A percentile compares a stretch with the other conserved stretches of the same genome.
phyloP scores from a whole-genome alignment of 1,284 basidiomycete species.

The Athelia psychrophila region DNA sequence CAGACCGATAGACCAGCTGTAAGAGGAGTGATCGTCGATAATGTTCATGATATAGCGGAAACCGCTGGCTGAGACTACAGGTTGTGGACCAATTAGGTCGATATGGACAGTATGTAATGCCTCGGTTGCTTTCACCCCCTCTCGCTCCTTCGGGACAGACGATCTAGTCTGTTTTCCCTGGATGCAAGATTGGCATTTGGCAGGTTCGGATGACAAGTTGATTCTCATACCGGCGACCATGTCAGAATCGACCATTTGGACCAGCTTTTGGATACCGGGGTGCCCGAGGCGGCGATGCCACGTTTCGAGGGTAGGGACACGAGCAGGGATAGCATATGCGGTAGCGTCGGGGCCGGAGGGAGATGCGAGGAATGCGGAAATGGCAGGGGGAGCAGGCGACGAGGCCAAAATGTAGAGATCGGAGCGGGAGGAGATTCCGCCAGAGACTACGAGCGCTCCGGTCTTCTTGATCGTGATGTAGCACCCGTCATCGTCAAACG shows the following conservation, averaged over 20 bases:
- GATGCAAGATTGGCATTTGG: conserved; percentile 20
- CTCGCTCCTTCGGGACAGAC: conserved; percentile 4
- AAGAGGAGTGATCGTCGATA: conserved; percentile 28
- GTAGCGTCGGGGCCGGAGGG: too few relatives aligned
- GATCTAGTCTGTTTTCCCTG: conserved; percentile 10
- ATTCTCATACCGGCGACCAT: conserved; percentile 29
- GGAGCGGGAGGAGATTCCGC: neutral
- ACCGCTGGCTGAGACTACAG: conserved; percentile 20
- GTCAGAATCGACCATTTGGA: conserved; percentile 20
- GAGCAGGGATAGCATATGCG: too few relatives aligned
- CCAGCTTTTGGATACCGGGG: conserved; percentile 20
- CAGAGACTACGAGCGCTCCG: neutral
- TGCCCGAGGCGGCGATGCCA: conserved; percentile 32
- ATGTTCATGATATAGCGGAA: conserved; percentile 32
- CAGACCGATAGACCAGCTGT: conserved; percentile 26
- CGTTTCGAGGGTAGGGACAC: conserved; percentile 19
- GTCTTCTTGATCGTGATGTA: neutral
- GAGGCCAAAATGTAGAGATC: neutral
- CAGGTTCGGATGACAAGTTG: conserved; percentile 14
- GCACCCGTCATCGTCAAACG: neutral
- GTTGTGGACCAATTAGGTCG: conserved; percentile 27
- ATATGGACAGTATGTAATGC: conserved; percentile 26
- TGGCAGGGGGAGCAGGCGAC: conserved; percentile 2
- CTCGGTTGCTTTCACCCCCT: conserved; percentile 13
- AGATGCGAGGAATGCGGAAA: too few relatives aligned